Conservation (phyloP, 495 filamentous ascomycete species). For the Trichocladium uniseriatum region DNA sequence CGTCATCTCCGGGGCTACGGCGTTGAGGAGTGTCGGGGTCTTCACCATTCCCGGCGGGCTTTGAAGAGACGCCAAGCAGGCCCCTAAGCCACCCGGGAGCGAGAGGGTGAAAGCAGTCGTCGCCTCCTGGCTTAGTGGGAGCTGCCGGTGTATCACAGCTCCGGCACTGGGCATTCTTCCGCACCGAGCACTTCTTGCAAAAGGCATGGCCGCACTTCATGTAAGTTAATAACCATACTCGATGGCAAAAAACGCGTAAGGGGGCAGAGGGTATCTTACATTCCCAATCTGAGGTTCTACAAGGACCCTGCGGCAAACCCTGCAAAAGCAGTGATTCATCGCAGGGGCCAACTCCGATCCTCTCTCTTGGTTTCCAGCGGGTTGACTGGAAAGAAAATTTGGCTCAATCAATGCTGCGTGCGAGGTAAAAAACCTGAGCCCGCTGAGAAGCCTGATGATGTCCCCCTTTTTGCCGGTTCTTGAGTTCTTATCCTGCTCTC, state of each 20-base stretch:
- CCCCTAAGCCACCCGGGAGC: neutral
- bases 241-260: too few relatives aligned
- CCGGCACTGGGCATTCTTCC: neutral
- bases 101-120: neutral
- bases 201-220: conserved; percentile 27
- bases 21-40: too few relatives aligned
- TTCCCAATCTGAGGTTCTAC: neutral
- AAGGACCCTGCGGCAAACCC: conserved; percentile 1
- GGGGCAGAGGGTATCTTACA: neutral
- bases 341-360: neutral
- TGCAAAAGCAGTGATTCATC: conserved; percentile 6
- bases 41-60: neutral
- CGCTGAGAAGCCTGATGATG: neutral
- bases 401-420: conserved; percentile 7
- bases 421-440: neutral
- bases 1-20: conserved; percentile 3
- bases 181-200: conserved; percentile 16
- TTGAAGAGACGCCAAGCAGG: neutral
- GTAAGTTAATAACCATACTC: neutral
- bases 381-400: neutral
- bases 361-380: neutral
- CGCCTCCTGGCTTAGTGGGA: neutral
- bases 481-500: neutral
- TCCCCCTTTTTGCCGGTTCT: neutral
- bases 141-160: neutral